A percentile compares a stretch with the other conserved stretches of the same genome.
phyloP scores from a whole-genome alignment of 768 basidiomycete species.

The Lactarius deliciosus region DNA sequence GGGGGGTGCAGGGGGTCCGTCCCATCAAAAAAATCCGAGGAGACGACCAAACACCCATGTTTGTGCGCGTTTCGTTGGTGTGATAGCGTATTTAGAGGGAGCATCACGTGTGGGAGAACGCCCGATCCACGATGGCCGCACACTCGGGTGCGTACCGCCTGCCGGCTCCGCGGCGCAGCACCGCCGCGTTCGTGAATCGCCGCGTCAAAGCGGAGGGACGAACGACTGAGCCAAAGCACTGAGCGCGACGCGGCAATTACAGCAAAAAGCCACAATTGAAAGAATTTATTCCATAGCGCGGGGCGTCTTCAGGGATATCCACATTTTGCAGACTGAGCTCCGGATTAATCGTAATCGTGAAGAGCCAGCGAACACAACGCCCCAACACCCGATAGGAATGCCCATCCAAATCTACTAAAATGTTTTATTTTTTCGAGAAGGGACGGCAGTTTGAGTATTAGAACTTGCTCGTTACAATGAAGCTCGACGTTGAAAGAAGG shows the following conservation, averaged over 20 bases:
- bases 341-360: neutral
- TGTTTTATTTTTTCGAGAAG: neutral
- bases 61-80: too few relatives aligned
- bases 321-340: neutral
- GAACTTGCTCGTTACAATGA: neutral
- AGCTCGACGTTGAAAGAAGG: neutral
- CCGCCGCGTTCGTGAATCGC: neutral
- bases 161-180: conserved; percentile 20
- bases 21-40: too few relatives aligned
- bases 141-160: neutral
- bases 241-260: neutral
- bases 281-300: neutral
- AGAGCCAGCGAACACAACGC: neutral
- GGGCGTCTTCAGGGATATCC: neutral
- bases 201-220: conserved; percentile 6
- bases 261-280: neutral
- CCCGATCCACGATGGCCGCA: neutral
- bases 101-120: neutral
- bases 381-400: neutral
- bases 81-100: too few relatives aligned
- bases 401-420: neutral
- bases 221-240: too few relatives aligned
- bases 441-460: neutral
- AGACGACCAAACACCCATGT: too few relatives aligned
- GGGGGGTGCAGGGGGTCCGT: too few relatives aligned